These are phyloP conservation scores for Aspergillus pseudoterreus DNA, from an alignment of 2,329 filamentous ascomycete species.

Conservation along the genomic window DNA sequence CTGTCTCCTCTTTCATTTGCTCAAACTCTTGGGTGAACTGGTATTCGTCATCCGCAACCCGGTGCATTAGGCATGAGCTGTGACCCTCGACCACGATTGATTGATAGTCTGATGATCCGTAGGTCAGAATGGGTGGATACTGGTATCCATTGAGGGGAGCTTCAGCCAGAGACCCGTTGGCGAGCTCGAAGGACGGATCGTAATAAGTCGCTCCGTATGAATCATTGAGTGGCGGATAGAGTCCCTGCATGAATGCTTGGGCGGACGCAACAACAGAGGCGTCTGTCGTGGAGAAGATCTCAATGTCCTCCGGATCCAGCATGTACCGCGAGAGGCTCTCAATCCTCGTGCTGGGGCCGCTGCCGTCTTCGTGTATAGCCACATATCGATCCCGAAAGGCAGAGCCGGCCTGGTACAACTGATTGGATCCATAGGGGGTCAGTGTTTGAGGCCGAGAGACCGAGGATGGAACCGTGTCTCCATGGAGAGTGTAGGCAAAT, in stretches of 20 bases:
- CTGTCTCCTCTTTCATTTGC: constrained; percentile 33
- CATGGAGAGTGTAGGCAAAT: constrained; percentile 53
- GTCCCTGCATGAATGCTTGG: constrained; percentile 59
- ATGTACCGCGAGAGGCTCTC: constrained; percentile 43
- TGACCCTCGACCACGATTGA: constrained; percentile 51
- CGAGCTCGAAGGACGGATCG: constrained; percentile 38
- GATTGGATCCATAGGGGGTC: constrained; percentile 54
- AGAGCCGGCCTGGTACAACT: constrained; percentile 49
- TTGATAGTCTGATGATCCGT: constrained; percentile 45
- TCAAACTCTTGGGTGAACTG: constrained; percentile 39
- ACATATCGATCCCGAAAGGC: constrained; percentile 55
- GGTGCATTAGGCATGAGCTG: constrained; percentile 41
- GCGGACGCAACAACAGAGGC: constrained; percentile 51
- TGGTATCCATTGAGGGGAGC: constrained; percentile 56
- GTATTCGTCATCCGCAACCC: constrained; percentile 38
- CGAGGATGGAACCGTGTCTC: constrained; percentile 51
- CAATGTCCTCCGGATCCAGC: constrained; percentile 46
- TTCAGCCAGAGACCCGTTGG: constrained; percentile 47
- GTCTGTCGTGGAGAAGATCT: constrained; percentile 45
- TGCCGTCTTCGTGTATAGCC: constrained; percentile 20
- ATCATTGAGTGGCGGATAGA: constrained; percentile 52
- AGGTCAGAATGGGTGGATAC: constrained; percentile 50
- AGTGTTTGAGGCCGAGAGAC: constrained; percentile 37
- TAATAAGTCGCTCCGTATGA: constrained; percentile 30
- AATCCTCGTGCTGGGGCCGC: constrained; percentile 34